phyloP scores from a whole-genome alignment of 345 rosid species.

The Erodium maritimum region DNA sequence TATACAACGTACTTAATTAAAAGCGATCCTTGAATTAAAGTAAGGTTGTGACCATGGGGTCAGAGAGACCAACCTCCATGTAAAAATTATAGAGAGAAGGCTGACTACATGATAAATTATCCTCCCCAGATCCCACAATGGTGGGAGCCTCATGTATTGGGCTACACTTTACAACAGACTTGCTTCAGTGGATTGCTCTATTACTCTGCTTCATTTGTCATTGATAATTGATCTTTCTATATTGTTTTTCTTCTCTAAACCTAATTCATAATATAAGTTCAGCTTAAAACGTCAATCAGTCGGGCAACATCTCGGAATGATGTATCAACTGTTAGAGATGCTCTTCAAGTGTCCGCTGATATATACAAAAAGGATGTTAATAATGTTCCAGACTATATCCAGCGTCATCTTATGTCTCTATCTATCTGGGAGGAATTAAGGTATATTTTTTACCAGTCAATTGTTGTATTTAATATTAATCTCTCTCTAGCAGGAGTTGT shows the following conservation, averaged over 20 bases:
- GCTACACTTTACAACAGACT: background rate
- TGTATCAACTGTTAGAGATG: constrained; percentile 75
- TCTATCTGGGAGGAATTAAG: constrained; percentile 96
- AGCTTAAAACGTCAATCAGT: constrained; percentile 90
- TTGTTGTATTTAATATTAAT: constrained; percentile 1
- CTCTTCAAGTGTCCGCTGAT: constrained; percentile 96
- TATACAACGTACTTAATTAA: no score
- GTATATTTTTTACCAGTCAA: constrained; percentile 21
- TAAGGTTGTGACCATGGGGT: no score
- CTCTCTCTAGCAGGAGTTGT: background rate
- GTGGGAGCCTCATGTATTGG: no score
- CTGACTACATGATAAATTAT: no score
- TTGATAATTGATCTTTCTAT: background rate
- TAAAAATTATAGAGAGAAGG: no score
- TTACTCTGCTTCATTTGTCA: background rate
- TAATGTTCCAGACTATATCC: constrained; percentile 81
- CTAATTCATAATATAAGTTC: constrained; percentile 8
- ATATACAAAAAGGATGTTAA: constrained; percentile 87
- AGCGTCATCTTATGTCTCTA: constrained; percentile 85
- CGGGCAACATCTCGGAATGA: constrained; percentile 94
- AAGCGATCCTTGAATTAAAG: no score
- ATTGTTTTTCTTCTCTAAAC: background rate
- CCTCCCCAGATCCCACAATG: no score
- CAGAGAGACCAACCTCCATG: no score
- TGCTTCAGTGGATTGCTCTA: background rate